Evolutionary conservation across 129 eudicot species (phyloP), one percentile per base, ranked within the genome.

Genomic region (Deinandra increscens): DNA sequence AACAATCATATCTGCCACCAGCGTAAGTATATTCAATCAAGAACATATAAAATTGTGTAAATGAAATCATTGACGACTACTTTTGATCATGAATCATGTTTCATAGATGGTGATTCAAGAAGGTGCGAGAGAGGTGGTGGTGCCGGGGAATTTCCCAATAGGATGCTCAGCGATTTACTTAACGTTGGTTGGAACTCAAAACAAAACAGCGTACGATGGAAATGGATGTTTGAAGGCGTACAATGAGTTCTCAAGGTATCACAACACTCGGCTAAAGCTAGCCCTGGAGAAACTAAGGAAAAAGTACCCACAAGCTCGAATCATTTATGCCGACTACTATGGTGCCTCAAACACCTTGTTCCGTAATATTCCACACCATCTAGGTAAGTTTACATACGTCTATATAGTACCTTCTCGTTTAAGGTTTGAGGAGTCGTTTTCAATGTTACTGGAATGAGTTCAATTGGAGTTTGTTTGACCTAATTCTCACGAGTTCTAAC

Each of bases 121-220:
- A 79, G 96, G 97, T 31, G 97, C 94, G 0, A 70, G 43, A 56
- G 85, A 88, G n/a, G 38, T 91, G 26, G 50, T 91, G 34, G 96
- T 91, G 76, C 85, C 97, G 0, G 97, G 97, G 2, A 91, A 91
- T 70, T 78, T 91, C 39, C 96, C 97, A 6, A 77, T 84, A 13
- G 96, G 97, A 38, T 91, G 97, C 72, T 75, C 75, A 14, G 77
- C 96, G 0, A 80, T 78, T 49, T 91, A 81, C 68, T 68, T 85
- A 14, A 86, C 85, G 12, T 15, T 80, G 42, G 86, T 84, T 46
- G 65, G 46, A 69, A 74, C 88, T 31, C 65, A 76, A 20, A 63
- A 86, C 19, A 80, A 73, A 68, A 51, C 71, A 48, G 81, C 85
- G 0, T 91, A 91, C 29, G 96, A 91, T 59, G 36, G 45, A 74